Evolutionary conservation across 176 grass and related monocot species (phyloP), one percentile per base, ranked within the genome.

Genomic region (Canna indica): DNA sequence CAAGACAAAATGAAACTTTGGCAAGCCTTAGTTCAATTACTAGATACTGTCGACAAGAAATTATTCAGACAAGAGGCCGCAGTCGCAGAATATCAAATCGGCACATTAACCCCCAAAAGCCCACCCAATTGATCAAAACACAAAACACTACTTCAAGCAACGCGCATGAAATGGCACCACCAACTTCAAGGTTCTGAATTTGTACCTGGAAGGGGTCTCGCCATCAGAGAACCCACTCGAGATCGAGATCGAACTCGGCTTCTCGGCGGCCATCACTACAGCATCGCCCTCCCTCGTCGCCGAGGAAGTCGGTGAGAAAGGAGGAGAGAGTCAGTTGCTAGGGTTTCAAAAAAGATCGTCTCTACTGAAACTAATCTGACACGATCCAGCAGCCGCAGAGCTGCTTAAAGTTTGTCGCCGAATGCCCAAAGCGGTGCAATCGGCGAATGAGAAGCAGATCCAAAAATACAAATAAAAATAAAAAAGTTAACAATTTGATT

Each of bases 271-370:
- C 63, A 66, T 66, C 32, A 27, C 34, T 41, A 16, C 63, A 66
- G 63, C 63, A 66, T 66, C 63, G 18, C 63, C 35, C 63, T 39
- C 63, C 63, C 35, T 66, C 20, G 35, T 38, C 17, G 63, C 34
- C 63, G 18, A 39, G 20, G 29, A 38, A 66, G 63, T 17, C 7
- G 59, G 29, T n/a, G 17, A 62, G 34, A n/a, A 66, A 4, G 34
- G 34, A 9, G 34, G 35, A 38, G 35, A 38, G 20, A 0, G 20
- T 29, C 18, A 4, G 24, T 66, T 66, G 13, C 29, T 33, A 12
- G 63, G 33, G 15, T 41, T 65, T 30, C 26, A 30, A 29, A 29
- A 27, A 60, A 28, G 28, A 60, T 13, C 52, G 8, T 1, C 13
- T 15, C 52, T 1, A 26, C 52, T 6, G 52, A 56, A 15, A 31